Conservation (phyloP, 163 green algal species). For the Coccomyxa subellipsoidea region DNA sequence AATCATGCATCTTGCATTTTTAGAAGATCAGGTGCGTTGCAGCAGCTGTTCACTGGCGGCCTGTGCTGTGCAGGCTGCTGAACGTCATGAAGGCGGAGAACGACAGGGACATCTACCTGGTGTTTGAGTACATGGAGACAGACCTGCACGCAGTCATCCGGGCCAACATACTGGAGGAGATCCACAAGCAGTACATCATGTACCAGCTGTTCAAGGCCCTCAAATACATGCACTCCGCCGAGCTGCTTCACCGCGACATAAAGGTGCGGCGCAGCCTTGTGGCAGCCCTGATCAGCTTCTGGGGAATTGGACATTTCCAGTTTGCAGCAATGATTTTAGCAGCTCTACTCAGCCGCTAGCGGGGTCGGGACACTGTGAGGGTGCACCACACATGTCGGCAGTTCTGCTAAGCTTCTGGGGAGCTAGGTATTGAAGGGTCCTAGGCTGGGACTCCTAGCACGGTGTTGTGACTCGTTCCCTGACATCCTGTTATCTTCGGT, state of each 20-base stretch:
- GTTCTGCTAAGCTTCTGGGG: no score
- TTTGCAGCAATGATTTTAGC: no score
- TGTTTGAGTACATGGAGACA: constrained; percentile 98
- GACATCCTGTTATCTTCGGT: no score
- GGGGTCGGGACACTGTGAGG: no score
- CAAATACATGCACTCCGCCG: constrained; percentile 97
- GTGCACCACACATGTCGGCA: no score
- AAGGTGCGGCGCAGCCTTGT: constrained; percentile 58
- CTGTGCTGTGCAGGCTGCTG: constrained; percentile 62
- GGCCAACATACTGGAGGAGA: constrained; percentile 94
- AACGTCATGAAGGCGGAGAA: constrained; percentile 98
- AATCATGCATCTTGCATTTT: no score
- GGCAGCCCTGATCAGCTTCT: background rate
- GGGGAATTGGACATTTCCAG: background rate
- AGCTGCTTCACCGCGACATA: constrained; percentile 96
- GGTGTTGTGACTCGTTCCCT: no score
- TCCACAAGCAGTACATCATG: constrained; percentile 99
- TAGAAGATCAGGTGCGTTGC: no score
- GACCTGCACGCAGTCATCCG: constrained; percentile 95
- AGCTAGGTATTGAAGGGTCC: no score
- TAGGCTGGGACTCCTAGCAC: no score
- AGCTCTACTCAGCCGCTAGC: background rate
- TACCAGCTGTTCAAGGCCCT: constrained; percentile 96
- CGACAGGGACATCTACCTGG: constrained; percentile 95
- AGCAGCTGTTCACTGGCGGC: no score